phyloP scores from a whole-genome alignment of 768 basidiomycete species.

The Baorangia bicolor region DNA sequence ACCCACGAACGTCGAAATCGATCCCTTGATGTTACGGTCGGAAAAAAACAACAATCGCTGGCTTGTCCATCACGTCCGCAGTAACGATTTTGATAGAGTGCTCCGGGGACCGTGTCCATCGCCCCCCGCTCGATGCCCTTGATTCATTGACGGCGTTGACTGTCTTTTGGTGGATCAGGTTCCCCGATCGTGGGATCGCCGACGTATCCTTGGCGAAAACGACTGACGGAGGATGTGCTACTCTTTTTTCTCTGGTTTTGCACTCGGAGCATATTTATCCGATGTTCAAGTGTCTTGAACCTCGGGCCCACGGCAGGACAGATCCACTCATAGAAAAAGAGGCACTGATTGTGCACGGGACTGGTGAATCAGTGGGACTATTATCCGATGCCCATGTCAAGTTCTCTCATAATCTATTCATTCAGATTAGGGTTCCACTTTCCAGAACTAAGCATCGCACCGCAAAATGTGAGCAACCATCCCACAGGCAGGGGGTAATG shows the following conservation, averaged over 20 bases:
- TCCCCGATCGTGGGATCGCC: background rate
- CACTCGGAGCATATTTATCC: too few relatives aligned
- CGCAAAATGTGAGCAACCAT: background rate
- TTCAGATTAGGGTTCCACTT: background rate
- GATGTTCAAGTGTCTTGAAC: background rate
- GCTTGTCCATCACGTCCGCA: background rate
- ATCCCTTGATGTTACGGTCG: background rate
- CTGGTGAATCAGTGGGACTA: background rate
- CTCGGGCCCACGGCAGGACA: background rate
- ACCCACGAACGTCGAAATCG: background rate
- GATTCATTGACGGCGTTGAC: too few relatives aligned
- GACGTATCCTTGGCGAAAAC: background rate
- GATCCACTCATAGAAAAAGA: background rate
- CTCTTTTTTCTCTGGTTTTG: background rate
- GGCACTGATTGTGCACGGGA: background rate
- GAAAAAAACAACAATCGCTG: background rate
- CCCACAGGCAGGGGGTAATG: background rate
- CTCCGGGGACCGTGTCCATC: background rate
- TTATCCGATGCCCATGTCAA: background rate
- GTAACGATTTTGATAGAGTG: background rate
- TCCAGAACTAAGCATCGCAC: background rate
- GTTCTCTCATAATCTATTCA: background rate
- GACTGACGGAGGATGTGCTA: background rate
- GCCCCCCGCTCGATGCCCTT: background rate
- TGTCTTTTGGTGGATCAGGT: too few relatives aligned